phyloP scores from a whole-genome alignment of 2,329 filamentous ascomycete genomes.

The Trichoderma sp. region DNA sequence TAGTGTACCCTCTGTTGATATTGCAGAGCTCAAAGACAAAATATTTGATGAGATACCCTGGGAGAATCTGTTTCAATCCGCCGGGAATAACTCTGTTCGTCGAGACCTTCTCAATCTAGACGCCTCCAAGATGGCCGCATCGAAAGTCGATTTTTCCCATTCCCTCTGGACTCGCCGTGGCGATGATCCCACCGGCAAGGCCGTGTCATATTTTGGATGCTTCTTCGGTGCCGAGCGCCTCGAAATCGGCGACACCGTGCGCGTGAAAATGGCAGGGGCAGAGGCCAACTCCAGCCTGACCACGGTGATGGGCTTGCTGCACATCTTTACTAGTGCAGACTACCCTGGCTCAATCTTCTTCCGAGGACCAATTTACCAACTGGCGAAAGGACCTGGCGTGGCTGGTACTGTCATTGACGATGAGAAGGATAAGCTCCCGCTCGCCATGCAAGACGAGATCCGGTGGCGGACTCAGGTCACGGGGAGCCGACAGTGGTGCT shows the following conservation, averaged over 20 bases:
- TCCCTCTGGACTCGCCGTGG: constrained; percentile 51
- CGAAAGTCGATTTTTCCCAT: constrained; percentile 53
- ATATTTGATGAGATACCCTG: constrained; percentile 50
- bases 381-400: constrained; percentile 37
- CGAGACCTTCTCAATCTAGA: constrained; percentile 51
- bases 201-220: constrained; percentile 49
- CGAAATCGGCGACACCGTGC: constrained; percentile 53
- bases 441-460: constrained; percentile 47
- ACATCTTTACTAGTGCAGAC: constrained; percentile 46
- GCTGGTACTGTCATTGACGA: constrained; percentile 39
- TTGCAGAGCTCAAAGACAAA: constrained; percentile 46
- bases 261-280: constrained; percentile 48
- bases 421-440: constrained; percentile 48
- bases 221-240: constrained; percentile 58
- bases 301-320: constrained; percentile 45
- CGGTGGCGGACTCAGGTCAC: constrained; percentile 46
- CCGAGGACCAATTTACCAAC: constrained; percentile 47
- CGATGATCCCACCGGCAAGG: constrained; percentile 41
- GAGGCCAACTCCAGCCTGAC: constrained; percentile 43
- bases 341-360: constrained; percentile 46
- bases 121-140: constrained; percentile 56
- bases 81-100: constrained; percentile 43
- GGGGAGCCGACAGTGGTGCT: constrained; percentile 43
- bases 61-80: constrained; percentile 43
- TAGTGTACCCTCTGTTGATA: constrained; percentile 50